phyloP scores from a whole-genome alignment of 371 early-diverging fungal genomes.

The Circinella minor region DNA sequence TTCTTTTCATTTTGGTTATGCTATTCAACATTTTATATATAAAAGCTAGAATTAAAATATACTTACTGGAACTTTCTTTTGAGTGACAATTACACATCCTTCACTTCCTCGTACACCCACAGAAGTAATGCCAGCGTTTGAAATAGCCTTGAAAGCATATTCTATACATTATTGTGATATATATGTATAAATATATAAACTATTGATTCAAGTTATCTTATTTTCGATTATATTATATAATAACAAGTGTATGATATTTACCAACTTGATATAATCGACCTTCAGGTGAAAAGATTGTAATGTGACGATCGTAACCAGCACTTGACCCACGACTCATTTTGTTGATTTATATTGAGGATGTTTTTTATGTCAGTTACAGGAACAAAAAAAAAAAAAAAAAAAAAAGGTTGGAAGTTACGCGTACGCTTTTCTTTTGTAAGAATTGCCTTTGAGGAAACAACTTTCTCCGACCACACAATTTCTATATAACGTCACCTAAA shows the following conservation, averaged over 20 bases:
- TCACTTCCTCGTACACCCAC: conserved; percentile 96
- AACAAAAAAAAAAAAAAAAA: neutral
- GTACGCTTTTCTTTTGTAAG: neutral
- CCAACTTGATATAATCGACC: conserved; percentile 99
- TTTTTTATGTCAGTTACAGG: conserved; percentile 1
- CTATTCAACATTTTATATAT: too few species aligned
- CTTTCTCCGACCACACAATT: too few species aligned
- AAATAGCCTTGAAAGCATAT: conserved; percentile 99
- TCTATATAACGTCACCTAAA: too few species aligned
- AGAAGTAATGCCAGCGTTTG: conserved; percentile 93
- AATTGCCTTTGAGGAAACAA: too few species aligned
- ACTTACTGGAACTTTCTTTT: conserved; percentile 95
- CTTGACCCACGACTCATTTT: conserved; percentile 75
- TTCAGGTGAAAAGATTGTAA: conserved; percentile 99
- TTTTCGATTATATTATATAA: too few species aligned
- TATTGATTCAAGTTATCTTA: too few species aligned
- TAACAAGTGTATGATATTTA: conserved; percentile 41
- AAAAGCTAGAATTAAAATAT: neutral
- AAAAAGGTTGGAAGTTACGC: neutral
- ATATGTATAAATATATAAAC: neutral
- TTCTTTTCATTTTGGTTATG: too few species aligned
- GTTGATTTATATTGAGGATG: neutral
- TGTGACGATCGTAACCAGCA: conserved; percentile 97
- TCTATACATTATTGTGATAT: conserved; percentile 61
- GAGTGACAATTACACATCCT: conserved; percentile 91